These are phyloP conservation scores for Fraxinus sp. DNA, from an alignment of 305 asterid genomes.

Conservation along the genomic window DNA sequence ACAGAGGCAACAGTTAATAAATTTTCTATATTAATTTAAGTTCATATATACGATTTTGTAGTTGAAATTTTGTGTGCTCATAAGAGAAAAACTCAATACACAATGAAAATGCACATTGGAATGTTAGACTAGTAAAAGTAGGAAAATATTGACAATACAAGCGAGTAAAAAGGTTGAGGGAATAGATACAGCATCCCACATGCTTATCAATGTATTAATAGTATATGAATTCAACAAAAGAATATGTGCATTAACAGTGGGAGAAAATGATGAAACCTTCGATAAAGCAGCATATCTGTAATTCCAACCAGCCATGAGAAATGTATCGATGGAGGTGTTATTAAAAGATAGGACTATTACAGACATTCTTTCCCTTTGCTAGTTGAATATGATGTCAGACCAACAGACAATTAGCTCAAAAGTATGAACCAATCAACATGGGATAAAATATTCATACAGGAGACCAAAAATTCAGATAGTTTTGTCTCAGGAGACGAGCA, in stretches of 20 bases:
- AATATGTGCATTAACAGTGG: neutral
- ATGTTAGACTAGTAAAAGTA: neutral
- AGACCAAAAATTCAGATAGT: neutral
- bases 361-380: neutral
- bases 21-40: slow-evolving; percentile 1
- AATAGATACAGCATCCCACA: neutral
- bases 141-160: neutral
- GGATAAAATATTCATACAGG: neutral
- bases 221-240: neutral
- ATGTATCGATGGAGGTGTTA: neutral
- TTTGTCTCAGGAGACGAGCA: neutral
- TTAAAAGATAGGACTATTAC: neutral
- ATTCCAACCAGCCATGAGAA: neutral
- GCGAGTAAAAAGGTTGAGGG: neutral
- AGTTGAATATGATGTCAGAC: neutral
- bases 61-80: neutral
- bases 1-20: neutral
- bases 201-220: neutral
- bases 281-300: neutral
- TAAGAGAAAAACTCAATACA: neutral
- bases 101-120: slow-evolving; percentile 1
- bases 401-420: neutral
- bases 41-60: neutral
- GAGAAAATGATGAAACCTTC: neutral
- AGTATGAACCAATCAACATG: neutral